phyloP scores from a whole-genome alignment of 2,329 filamentous ascomycete genomes.

The Proliferodiscus dingleyae region DNA sequence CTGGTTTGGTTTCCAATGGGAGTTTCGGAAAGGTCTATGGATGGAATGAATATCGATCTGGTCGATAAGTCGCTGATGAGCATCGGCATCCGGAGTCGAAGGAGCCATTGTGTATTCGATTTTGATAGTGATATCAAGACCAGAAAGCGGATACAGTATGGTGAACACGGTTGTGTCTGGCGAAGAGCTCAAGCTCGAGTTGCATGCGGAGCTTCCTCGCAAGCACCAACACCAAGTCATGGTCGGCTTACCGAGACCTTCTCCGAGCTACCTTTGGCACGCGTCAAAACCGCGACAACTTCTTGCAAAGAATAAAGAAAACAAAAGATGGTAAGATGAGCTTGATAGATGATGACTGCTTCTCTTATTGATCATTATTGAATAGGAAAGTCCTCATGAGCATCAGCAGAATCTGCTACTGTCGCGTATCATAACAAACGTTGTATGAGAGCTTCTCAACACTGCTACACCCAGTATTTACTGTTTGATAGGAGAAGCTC shows the following conservation, averaged over 20 bases:
- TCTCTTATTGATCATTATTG: neutral
- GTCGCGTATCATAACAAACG: slow-evolving; percentile 94
- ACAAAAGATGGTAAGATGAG: slow-evolving; percentile 8
- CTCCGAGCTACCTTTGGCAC: too few relatives aligned
- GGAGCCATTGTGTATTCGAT: slow-evolving; percentile 24
- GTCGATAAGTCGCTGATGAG: slow-evolving; percentile 82
- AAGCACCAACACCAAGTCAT: too few relatives aligned
- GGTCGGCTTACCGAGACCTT: too few relatives aligned
- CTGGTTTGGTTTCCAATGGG: slow-evolving; percentile 84
- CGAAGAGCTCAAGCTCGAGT: neutral
- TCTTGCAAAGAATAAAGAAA: neutral
- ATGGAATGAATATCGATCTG: slow-evolving; percentile 84
- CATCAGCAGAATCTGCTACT: slow-evolving; percentile 93
- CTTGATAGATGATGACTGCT: neutral
- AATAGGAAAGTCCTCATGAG: slow-evolving; percentile 88
- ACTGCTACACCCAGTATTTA: slow-evolving; percentile 5
- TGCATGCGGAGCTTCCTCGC: slow-evolving; percentile 1
- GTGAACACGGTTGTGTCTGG: neutral
- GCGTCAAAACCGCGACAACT: slow-evolving; percentile 12
- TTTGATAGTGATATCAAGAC: neutral
- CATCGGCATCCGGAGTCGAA: slow-evolving; percentile 41
- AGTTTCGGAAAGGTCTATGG: slow-evolving; percentile 85
- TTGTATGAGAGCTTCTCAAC: slow-evolving; percentile 56
- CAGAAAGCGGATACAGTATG: neutral
- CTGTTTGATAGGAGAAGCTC: slow-evolving; percentile 72